Percentiles rank a stretch among this genome's conserved stretches.
Evolutionary conservation across 2,329 filamentous ascomycete genomes (phyloP).

Genomic region (Fusarium subglutinans): DNA sequence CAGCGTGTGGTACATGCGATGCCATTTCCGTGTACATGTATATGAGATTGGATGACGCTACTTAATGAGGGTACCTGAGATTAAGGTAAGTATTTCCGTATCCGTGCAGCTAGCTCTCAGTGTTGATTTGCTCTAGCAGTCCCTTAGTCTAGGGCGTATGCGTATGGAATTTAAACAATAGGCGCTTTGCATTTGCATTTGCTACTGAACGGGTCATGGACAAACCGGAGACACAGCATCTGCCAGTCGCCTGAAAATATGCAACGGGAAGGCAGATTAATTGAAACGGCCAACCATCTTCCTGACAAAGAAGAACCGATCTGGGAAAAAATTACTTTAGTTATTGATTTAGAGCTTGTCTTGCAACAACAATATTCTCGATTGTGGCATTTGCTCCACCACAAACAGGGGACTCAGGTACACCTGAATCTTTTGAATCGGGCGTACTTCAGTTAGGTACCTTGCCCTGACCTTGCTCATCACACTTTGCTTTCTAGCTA

Average conservation of each 20-base stretch:
- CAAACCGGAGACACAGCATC: conserved; percentile 5
- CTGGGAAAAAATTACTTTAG: background rate
- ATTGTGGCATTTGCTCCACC: background rate
- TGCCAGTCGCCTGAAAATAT: background rate
- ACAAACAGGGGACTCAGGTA: conserved; percentile 28
- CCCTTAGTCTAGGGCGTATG: background rate
- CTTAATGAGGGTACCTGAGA: conserved; percentile 3
- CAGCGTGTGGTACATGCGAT: conserved; percentile 24
- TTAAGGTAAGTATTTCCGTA: background rate
- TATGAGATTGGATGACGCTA: conserved; percentile 13
- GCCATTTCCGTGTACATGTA: background rate
- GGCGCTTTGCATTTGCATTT: background rate
- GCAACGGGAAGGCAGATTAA: background rate
- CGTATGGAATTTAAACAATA: background rate
- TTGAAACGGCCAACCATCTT: background rate
- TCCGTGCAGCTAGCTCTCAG: background rate
- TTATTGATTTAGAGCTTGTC: background rate
- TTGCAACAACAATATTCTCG: background rate
- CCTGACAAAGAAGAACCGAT: background rate
- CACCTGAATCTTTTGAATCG: conserved; percentile 24
- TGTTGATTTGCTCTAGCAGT: background rate
- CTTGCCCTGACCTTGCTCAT: conserved; percentile 1
- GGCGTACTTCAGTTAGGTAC: background rate
- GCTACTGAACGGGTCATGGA: background rate
- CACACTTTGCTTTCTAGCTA: background rate